Conservation (phyloP, 2,329 filamentous ascomycete species). For the Fusarium multiceps region DNA sequence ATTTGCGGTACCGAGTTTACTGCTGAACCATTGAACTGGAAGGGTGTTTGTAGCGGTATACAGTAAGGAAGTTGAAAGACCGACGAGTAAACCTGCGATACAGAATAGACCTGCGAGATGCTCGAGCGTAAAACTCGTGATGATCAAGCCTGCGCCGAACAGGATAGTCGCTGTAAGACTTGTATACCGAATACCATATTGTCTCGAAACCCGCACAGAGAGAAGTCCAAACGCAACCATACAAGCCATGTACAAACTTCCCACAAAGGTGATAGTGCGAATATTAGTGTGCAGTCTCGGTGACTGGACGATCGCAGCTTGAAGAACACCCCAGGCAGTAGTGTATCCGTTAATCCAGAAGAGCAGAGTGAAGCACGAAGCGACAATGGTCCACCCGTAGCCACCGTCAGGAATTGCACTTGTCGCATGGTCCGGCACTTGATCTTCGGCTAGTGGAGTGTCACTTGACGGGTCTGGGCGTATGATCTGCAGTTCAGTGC, state of each 20-base stretch:
- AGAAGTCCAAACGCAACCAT: not conserved
- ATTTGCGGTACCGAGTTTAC: conserved; percentile 3
- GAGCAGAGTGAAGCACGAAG: not conserved
- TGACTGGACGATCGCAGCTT: not conserved
- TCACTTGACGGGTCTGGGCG: not conserved
- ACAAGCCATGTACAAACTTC: conserved; percentile 4
- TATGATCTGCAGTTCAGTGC: not conserved
- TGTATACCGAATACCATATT: not conserved
- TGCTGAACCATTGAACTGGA: conserved; percentile 6
- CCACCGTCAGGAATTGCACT: conserved; percentile 10
- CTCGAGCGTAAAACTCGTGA: conserved; percentile 1
- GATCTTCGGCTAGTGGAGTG: not conserved
- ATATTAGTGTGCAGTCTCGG: not conserved
- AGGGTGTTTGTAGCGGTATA: not conserved
- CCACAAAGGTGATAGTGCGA: conserved; percentile 4
- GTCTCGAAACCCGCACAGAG: not conserved
- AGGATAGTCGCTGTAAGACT: not conserved
- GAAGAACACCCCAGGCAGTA: conserved; percentile 1
- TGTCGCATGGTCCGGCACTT: conserved; percentile 4
- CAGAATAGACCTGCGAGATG: not conserved
- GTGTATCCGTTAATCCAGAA: conserved; percentile 19
- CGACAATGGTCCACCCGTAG: conserved; percentile 18
- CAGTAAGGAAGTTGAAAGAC: not conserved
- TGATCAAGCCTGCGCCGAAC: not conserved
- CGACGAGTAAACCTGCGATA: not conserved